Percentiles rank a stretch among this genome's conserved stretches.
These are phyloP conservation scores for Scutellaria barbata DNA, from an alignment of 257 asterid genomes.

Conservation along the genomic window DNA sequence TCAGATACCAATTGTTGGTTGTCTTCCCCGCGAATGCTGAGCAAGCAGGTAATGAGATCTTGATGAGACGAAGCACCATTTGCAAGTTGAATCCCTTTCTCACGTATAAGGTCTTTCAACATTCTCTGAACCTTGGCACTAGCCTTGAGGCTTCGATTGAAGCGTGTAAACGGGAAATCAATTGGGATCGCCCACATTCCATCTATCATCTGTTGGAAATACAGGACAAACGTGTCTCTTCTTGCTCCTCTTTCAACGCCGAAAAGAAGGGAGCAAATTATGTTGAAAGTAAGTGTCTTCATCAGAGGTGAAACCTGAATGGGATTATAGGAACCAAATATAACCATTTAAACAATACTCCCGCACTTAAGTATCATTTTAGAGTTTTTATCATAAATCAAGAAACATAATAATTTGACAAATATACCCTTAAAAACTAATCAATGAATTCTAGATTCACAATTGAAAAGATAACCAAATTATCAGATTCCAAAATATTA, in stretches of 20 bases:
- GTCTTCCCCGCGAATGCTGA: slow-evolving; percentile 53
- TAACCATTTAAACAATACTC: no score
- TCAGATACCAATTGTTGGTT: slow-evolving; percentile 49
- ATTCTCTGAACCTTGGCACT: slow-evolving; percentile 54
- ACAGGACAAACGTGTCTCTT: slow-evolving; percentile 49
- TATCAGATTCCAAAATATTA: no score
- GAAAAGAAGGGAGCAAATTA: slow-evolving; percentile 70
- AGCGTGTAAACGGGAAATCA: slow-evolving; percentile 65
- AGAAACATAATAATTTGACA: no score
- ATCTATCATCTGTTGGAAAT: slow-evolving; percentile 54
- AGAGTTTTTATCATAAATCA: no score
- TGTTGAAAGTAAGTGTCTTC: slow-evolving; percentile 78
- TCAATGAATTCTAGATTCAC: no score
- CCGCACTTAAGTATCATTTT: no score
- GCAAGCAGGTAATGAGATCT: slow-evolving; percentile 73
- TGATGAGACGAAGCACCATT: slow-evolving; percentile 56
- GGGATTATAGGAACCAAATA: neutral
- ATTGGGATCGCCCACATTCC: slow-evolving; percentile 79
- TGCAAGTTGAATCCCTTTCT: slow-evolving; percentile 51
- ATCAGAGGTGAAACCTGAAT: slow-evolving; percentile 66
- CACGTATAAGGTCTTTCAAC: slow-evolving; percentile 53
- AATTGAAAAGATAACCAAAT: no score
- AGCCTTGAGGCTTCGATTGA: slow-evolving; percentile 68
- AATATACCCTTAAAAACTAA: no score
- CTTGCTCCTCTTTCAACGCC: slow-evolving; percentile 55